A percentile compares a stretch with the other conserved stretches of the same genome.
These are phyloP conservation scores for Ustilago tritici DNA, from an alignment of 1,284 basidiomycete genomes.

Conservation along the genomic window DNA sequence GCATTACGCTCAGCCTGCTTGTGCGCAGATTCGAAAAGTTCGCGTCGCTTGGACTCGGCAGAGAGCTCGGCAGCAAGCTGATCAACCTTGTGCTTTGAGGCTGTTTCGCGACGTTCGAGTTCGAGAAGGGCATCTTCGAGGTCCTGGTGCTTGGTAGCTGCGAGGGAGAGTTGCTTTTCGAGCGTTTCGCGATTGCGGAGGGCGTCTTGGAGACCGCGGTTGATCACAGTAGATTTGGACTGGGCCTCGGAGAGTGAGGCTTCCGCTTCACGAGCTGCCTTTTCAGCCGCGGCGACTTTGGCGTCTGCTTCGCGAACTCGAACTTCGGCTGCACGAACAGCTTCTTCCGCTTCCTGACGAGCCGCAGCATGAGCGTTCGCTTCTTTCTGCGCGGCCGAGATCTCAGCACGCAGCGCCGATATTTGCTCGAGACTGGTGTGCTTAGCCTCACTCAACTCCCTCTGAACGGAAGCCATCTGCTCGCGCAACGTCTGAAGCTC, in stretches of 20 bases:
- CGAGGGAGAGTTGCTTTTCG: slow-evolving; percentile 80
- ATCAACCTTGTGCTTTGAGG: slow-evolving; percentile 60
- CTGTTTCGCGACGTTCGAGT: slow-evolving; percentile 51
- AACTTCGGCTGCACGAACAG: slow-evolving; percentile 30
- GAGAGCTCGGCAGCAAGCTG: slow-evolving; percentile 55
- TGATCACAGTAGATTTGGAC: slow-evolving; percentile 62
- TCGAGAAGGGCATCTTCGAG: slow-evolving; percentile 62
- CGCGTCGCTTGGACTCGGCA: slow-evolving; percentile 59
- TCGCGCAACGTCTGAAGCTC: slow-evolving; percentile 82
- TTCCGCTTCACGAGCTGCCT: slow-evolving; percentile 78
- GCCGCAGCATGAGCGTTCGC: slow-evolving; percentile 35
- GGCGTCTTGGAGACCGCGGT: slow-evolving; percentile 46
- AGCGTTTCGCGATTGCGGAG: slow-evolving; percentile 69
- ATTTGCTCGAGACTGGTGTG: slow-evolving; percentile 64
- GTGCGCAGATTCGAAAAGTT: slow-evolving; percentile 66
- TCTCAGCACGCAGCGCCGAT: slow-evolving; percentile 69
- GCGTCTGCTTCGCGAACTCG: slow-evolving; percentile 72
- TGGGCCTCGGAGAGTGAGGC: slow-evolving; percentile 85
- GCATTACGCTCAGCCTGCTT: slow-evolving; percentile 75
- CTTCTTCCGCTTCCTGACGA: slow-evolving; percentile 34
- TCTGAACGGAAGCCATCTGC: slow-evolving; percentile 73
- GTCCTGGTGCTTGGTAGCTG: slow-evolving; percentile 72
- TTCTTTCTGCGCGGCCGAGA: slow-evolving; percentile 68
- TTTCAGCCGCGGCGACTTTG: slow-evolving; percentile 77
- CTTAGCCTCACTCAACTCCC: slow-evolving; percentile 62